These are phyloP conservation scores for Hordeum marinum DNA, from an alignment of 176 grass and related monocot genomes.

Conservation along the genomic window DNA sequence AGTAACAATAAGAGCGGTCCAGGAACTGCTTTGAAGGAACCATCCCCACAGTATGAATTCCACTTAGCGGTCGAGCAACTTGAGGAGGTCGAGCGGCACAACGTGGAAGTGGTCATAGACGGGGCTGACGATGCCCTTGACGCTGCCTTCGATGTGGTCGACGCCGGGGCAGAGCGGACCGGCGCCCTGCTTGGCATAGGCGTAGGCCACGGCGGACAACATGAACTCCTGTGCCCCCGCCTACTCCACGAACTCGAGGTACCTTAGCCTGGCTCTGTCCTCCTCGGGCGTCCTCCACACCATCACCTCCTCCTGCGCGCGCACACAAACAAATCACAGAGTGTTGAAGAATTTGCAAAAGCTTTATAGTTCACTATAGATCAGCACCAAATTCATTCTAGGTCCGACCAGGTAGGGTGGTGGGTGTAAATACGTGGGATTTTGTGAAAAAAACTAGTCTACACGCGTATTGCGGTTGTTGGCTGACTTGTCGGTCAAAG, in stretches of 20 bases:
- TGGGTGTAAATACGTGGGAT: too few species aligned
- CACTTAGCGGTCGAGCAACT: conserved; percentile 83
- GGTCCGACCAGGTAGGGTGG: too few species aligned
- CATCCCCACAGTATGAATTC: too few species aligned
- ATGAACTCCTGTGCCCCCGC: conserved; percentile 56
- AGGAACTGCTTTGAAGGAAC: too few species aligned
- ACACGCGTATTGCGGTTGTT: too few species aligned
- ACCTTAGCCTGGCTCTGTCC: conserved; percentile 69
- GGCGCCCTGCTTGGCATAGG: conserved; percentile 58
- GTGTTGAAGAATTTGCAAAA: too few species aligned
- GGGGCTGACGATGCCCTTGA: conserved; percentile 64
- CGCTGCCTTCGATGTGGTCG: conserved; percentile 63
- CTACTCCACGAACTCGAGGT: too few species aligned
- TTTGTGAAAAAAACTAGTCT: too few species aligned
- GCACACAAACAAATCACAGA: background rate
- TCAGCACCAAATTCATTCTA: too few species aligned
- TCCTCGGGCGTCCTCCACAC: conserved; percentile 29
- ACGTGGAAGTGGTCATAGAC: conserved; percentile 63
- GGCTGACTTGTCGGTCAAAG: too few species aligned
- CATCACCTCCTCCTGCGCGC: conserved; percentile 27
- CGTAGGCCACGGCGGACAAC: conserved; percentile 50
- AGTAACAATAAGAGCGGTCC: conserved; percentile 9
- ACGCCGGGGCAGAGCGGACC: conserved; percentile 82
- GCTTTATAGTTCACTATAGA: too few species aligned
- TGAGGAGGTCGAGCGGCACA: conserved; percentile 62